phyloP scores from a whole-genome alignment of 257 asterid genomes.

The Capsicum chinense region DNA sequence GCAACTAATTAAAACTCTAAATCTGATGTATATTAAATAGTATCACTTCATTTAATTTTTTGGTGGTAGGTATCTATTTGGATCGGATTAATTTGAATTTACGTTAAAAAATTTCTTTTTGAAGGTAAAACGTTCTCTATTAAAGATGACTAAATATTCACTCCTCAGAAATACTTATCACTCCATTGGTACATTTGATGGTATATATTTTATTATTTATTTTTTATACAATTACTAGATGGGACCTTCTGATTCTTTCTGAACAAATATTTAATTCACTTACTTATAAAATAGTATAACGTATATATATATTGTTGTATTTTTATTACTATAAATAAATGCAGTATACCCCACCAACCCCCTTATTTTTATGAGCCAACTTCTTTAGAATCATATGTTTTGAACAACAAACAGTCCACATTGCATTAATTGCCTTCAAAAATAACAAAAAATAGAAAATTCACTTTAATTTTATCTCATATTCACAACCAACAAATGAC shows the following conservation, averaged over 20 bases:
- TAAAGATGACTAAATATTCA: no score
- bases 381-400: slow-evolving; percentile 40
- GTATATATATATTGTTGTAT: neutral
- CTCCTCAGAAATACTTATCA: no score
- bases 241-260: slow-evolving; percentile 27
- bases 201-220: no score
- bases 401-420: slow-evolving; percentile 29
- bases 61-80: no score
- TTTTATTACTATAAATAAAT: neutral
- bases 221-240: neutral
- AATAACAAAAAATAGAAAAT: neutral
- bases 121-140: no score
- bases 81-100: no score
- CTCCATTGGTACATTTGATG: no score
- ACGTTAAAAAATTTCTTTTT: no score
- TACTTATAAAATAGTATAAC: slow-evolving; percentile 19
- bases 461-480: neutral
- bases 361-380: slow-evolving; percentile 8
- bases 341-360: slow-evolving; percentile 20
- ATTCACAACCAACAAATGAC: neutral
- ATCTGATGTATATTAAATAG: no score
- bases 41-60: no score
- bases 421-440: slow-evolving; percentile 39
- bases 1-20: no score
- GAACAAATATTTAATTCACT: slow-evolving; percentile 12